These are phyloP conservation scores for Cubamyces lactineus DNA, from an alignment of 768 basidiomycete species.

Conservation along the genomic window DNA sequence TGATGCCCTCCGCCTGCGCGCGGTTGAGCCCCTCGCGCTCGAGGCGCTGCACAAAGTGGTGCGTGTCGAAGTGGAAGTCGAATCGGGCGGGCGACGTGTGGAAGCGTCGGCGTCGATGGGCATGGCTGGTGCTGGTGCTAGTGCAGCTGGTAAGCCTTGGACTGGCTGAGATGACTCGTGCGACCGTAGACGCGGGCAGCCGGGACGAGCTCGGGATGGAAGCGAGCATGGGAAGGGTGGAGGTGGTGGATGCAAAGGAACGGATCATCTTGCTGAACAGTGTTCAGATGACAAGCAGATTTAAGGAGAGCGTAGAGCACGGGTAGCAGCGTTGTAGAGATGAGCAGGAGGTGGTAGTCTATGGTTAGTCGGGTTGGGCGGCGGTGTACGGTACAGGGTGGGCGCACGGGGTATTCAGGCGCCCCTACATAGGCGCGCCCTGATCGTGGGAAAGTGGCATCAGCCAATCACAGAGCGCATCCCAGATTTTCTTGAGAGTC, in stretches of 20 bases:
- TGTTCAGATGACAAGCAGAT: neutral
- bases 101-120: conserved; percentile 27
- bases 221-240: neutral
- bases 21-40: conserved; percentile 88
- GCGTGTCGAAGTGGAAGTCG: conserved; percentile 92
- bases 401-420: neutral
- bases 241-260: conserved; percentile 8
- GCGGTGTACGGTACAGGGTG: neutral
- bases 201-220: conserved; percentile 1
- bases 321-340: neutral
- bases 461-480: conserved; percentile 23
- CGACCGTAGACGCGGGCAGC: neutral
- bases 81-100: conserved; percentile 34
- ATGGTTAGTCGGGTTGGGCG: neutral
- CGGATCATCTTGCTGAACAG: conserved; percentile 1
- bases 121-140: neutral
- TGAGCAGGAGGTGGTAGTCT: conserved; percentile 6
- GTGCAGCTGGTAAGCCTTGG: neutral
- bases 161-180: conserved; percentile 3
- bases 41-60: conserved; percentile 90
- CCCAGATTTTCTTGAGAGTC: conserved; percentile 25
- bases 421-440: neutral
- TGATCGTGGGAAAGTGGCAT: conserved; percentile 11
- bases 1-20: conserved; percentile 94
- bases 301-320: neutral